Base-by-base conservation (phyloP, 2,329 filamentous ascomycete species). In the Pyricularia pennisetigena region DNA sequence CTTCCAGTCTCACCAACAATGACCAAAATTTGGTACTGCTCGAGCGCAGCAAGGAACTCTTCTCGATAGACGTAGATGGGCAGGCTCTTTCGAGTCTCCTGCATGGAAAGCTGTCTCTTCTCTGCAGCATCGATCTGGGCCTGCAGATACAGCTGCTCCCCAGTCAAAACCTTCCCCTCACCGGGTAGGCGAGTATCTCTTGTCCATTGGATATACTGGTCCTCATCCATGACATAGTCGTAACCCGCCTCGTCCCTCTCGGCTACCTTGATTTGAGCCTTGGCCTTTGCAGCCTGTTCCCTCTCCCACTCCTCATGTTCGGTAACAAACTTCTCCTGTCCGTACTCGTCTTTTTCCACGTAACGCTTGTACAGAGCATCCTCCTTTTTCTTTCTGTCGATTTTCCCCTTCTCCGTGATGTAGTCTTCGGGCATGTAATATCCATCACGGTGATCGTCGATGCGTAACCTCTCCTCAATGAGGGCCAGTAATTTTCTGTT, bases 301-400 rank as follows among this genome's bases (percentile, higher is more conserved):
- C 88, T 82, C 76, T 99, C 95, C 94, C 94, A 99, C 75, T 97
- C 92, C 70, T 99, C 94, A 71, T 97, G 91, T 76, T 99, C 95
- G 0, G 93, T 97, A 69, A 97, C 87, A 73, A 93, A 96, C 73
- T 90, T 90, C 76, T 97, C 94, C 71, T 95, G 89, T 4, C 94
- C 94, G 73, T 90, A 90, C 73, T 96, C 92, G 73, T 97, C 93
- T 70, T 87, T 86, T 71, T 97, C 94, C 3, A 97, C 89, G 73
- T 97, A 94, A 66, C 94, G 88, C 76, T 93, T 94, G 79, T 97
- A 97, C 12, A 99, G 83, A 0, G 92, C 92, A 28, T 96, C 92
- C 71, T 95, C 88, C 76, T 98, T 98, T 76, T 91, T 91, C 76
- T 91, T 93, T 72, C 85, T 85, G 75, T 97, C 91, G 70, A 97